Conservation (phyloP, 352 stramenopile genomes). For the Phytophthora melonis region DNA sequence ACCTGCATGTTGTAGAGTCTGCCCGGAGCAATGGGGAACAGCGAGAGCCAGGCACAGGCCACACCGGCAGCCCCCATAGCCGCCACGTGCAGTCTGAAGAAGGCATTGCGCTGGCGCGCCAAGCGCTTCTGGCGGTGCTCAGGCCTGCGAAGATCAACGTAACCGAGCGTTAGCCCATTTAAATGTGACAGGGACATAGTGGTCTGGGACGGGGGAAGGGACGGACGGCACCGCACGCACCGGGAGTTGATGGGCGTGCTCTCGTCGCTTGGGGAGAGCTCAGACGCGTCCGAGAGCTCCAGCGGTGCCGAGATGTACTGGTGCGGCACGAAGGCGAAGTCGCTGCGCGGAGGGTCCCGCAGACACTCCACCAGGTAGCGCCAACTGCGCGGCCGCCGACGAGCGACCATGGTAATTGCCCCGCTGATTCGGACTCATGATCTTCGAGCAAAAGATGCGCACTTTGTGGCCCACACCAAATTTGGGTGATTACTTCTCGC, state of each 20-base stretch:
- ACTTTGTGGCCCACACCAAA: background rate
- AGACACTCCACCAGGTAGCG: conserved; percentile 72
- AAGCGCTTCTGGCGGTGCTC: conserved; percentile 41
- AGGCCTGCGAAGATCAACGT: conserved; percentile 17
- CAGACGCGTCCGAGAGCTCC: conserved; percentile 42
- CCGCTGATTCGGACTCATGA: background rate
- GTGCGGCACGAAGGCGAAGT: conserved; percentile 87
- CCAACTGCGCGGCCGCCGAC: conserved; percentile 50
- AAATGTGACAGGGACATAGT: conserved; percentile 16
- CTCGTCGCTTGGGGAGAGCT: conserved; percentile 61
- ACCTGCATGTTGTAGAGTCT: conserved; percentile 89
- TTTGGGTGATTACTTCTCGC: background rate
- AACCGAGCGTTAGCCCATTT: too few species aligned
- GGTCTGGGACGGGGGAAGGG: background rate
- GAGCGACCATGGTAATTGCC: conserved; percentile 5
- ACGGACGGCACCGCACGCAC: conserved; percentile 6
- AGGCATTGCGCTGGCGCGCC: conserved; percentile 54
- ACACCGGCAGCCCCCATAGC: conserved; percentile 57
- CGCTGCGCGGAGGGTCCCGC: conserved; percentile 71
- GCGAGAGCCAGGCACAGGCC: conserved; percentile 60
- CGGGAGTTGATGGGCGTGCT: conserved; percentile 75
- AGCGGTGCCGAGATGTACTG: conserved; percentile 73
- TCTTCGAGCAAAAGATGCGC: conserved; percentile 7
- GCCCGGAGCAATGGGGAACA: conserved; percentile 77
- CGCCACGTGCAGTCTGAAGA: conserved; percentile 68